Base-by-base conservation (phyloP, 345 rosid genomes). In the Camelina hispida region DNA sequence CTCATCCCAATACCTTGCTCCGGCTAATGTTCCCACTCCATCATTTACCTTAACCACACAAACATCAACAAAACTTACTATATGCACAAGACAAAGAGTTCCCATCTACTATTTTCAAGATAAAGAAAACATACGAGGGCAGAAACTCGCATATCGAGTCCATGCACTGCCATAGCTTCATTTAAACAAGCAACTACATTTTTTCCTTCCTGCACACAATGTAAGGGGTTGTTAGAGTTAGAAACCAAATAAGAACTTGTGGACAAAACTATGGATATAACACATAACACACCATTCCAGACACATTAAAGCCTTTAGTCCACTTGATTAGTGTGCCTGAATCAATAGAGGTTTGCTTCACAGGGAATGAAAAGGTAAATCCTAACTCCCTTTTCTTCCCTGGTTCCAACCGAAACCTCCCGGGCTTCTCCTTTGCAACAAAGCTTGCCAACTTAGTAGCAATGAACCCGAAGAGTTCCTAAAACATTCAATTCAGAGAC, bases 321-420 rank as follows among this genome's bases (percentile, higher is more conserved):
- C 98, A 93, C 67, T 87, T 87, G 40, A 87, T 89, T 6, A 93
- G 75, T 42, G 88, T 82, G 13, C 98, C 96, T 2, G 98, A 87
- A 69, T 87, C 89, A 66, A 90, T 84, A 2, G 98, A 85, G 5
- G 85, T 87, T 73, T 89, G 97, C 54, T 82, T 76, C 74, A 93
- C 91, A 1, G 98, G 96, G 83, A 93, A 93, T 16, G 98, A 91
- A 64, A 93, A 93, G 6, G 98, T 89, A 75, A 93, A 91, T 9
- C 97, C 98, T 48, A 89, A 80, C 80, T 93, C 97, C 59, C 97
- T 82, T 80, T 83, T 81, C 67, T 84, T 89, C 61, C 89, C 96
- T 59, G 62, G 42, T 4, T 82, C 83, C 35, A 90, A 68, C 57
- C 56, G 79, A 82, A 89, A 91, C 57, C 75, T 72, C 32, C 84